Conservation (phyloP, 2,329 filamentous ascomycete genomes). For the Cercospora sp. region DNA sequence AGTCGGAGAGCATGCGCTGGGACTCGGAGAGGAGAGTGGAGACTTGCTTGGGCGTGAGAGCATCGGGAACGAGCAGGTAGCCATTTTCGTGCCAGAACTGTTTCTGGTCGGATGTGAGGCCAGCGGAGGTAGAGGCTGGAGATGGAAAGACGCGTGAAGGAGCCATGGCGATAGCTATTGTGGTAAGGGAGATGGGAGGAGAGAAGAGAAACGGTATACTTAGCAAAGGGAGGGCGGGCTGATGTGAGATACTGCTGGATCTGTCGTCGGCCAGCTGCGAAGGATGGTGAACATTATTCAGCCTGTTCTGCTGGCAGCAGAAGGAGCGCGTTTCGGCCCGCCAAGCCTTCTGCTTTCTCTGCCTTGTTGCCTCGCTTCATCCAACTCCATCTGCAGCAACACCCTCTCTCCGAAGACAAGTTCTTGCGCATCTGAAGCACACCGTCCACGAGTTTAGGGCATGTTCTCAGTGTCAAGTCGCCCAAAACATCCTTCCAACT, state of each 20-base stretch:
- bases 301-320: neutral
- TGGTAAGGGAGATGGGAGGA: neutral
- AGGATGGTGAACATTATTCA: neutral
- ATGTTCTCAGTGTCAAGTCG: neutral
- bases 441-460: neutral
- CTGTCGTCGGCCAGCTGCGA: slow-evolving; percentile 1
- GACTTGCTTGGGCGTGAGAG: slow-evolving; percentile 67
- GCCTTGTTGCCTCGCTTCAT: neutral
- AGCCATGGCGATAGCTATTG: slow-evolving; percentile 16
- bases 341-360: neutral
- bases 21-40: slow-evolving; percentile 72
- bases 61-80: slow-evolving; percentile 82
- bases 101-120: slow-evolving; percentile 70
- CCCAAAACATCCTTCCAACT: neutral
- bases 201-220: neutral
- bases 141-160: slow-evolving; percentile 36
- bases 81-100: slow-evolving; percentile 73
- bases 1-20: slow-evolving; percentile 68
- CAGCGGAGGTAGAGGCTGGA: slow-evolving; percentile 37
- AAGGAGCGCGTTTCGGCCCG: neutral
- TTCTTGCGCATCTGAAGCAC: neutral
- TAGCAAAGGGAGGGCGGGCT: neutral
- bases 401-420: no score
- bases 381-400: neutral
- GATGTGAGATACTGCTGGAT: neutral